Evolutionary conservation across 2,329 filamentous ascomycete genomes (phyloP).

Genomic region (Torrubiella hemipterigena): DNA sequence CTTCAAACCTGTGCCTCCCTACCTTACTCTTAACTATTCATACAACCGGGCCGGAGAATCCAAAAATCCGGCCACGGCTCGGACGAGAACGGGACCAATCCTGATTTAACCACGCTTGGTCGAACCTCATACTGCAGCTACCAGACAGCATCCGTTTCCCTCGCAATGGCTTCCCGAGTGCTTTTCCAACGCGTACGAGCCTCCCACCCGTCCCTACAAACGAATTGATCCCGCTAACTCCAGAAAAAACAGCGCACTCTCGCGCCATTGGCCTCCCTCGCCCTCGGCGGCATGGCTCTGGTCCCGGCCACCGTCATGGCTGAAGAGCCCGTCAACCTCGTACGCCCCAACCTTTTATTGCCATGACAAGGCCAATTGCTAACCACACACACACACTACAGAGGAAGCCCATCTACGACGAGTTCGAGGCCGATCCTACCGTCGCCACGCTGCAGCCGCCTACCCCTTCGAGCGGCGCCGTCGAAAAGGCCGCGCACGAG

Average conservation of each 20-base stretch:
- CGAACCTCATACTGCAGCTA: no score
- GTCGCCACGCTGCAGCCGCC: background rate
- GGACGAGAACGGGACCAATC: background rate
- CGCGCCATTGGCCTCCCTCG: constrained; percentile 41
- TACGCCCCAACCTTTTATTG: no score
- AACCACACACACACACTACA: constrained; percentile 8
- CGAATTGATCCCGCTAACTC: no score
- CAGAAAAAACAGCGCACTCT: constrained; percentile 39
- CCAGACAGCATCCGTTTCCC: no score
- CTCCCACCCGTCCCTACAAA: background rate
- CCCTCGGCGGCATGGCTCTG: constrained; percentile 35
- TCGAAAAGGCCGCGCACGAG: constrained; percentile 10
- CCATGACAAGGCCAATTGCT: constrained; percentile 1
- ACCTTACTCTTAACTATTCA: no score
- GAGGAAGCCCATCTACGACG: constrained; percentile 73
- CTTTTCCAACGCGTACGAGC: constrained; percentile 5
- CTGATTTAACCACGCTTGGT: no score
- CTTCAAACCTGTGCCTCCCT: no score
- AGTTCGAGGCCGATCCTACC: constrained; percentile 29
- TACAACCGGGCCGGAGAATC: constrained; percentile 17
- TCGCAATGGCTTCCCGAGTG: constrained; percentile 7
- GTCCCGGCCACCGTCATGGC: constrained; percentile 36
- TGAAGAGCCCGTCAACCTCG: constrained; percentile 29
- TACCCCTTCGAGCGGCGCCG: background rate
- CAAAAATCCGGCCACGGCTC: constrained; percentile 20